Percentiles rank a stretch among this genome's conserved stretches.
phyloP scores from a whole-genome alignment of 176 grass and related monocot genomes.

The Oropetium thomaeum region DNA sequence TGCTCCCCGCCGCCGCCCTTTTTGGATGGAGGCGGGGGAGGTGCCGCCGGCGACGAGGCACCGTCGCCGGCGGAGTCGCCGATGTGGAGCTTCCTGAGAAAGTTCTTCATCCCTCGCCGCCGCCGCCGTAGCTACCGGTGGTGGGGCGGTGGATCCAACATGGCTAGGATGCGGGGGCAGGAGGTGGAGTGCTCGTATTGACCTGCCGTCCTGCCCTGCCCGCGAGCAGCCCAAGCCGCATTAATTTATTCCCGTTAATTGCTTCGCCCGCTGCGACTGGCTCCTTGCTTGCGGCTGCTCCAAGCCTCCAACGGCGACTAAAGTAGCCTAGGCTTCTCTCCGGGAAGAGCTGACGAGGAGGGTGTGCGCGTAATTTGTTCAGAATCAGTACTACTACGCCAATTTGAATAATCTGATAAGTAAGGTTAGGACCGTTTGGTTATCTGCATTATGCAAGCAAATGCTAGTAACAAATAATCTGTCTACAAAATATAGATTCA shows the following conservation, averaged over 20 bases:
- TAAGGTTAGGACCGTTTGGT: neutral
- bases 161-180: conserved; percentile 32
- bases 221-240: conserved; percentile 36
- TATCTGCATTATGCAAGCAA: no score
- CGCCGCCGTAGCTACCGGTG: conserved; percentile 26
- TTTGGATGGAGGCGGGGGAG: conserved; percentile 22
- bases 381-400: neutral
- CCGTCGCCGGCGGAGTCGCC: conserved; percentile 46
- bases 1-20: conserved; percentile 35
- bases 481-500: no score
- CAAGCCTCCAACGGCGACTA: neutral
- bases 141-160: conserved; percentile 61
- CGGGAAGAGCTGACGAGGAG: neutral
- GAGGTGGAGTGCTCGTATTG: conserved; percentile 39
- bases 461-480: no score
- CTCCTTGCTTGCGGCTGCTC: conserved; percentile 23
- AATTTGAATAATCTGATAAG: neutral
- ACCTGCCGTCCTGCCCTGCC: no score
- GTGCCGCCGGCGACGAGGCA: conserved; percentile 36
- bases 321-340: neutral
- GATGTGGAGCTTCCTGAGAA: conserved; percentile 98
- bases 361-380: neutral
- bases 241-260: conserved; percentile 40
- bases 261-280: neutral
- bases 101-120: conserved; percentile 71